phyloP scores from a whole-genome alignment of 106 monocot species.

The Platanthera guangdongensis region DNA sequence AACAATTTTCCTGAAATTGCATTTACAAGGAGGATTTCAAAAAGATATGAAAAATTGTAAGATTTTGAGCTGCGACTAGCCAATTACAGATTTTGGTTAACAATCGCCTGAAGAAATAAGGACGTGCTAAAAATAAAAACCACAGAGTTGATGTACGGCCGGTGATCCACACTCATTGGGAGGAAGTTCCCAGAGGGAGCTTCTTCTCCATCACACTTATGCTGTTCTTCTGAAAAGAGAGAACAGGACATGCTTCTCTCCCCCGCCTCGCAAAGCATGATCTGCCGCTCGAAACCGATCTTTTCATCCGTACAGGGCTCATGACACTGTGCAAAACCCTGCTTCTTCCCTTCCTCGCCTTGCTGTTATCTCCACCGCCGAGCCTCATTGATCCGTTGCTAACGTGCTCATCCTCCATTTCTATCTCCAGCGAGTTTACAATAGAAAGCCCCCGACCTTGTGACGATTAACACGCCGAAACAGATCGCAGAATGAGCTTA shows the following conservation, averaged over 20 bases:
- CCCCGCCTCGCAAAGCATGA: conserved; percentile 17
- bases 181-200: too few species aligned
- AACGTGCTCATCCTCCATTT: conserved; percentile 26
- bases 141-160: too few species aligned
- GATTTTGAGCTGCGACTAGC: too few species aligned
- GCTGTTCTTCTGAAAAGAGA: too few species aligned
- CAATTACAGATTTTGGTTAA: too few species aligned
- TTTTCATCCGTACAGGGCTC: conserved; percentile 25
- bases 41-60: too few species aligned
- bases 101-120: too few species aligned
- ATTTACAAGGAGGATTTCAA: too few species aligned
- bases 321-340: conserved; percentile 19
- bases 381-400: not conserved
- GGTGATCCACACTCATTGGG: too few species aligned
- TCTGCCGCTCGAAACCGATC: conserved; percentile 23
- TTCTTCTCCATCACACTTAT: too few species aligned
- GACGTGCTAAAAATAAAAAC: too few species aligned
- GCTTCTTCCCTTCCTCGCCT: conserved; percentile 1
- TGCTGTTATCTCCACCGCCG: not conserved
- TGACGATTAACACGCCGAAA: conserved; percentile 16
- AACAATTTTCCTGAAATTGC: too few species aligned
- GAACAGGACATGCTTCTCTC: not conserved
- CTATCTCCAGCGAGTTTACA: conserved; percentile 20
- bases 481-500: conserved; percentile 3
- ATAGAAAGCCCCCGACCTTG: conserved; percentile 13